phyloP scores from a whole-genome alignment of 202 grass and related monocot species.

The Digitaria exilis region DNA sequence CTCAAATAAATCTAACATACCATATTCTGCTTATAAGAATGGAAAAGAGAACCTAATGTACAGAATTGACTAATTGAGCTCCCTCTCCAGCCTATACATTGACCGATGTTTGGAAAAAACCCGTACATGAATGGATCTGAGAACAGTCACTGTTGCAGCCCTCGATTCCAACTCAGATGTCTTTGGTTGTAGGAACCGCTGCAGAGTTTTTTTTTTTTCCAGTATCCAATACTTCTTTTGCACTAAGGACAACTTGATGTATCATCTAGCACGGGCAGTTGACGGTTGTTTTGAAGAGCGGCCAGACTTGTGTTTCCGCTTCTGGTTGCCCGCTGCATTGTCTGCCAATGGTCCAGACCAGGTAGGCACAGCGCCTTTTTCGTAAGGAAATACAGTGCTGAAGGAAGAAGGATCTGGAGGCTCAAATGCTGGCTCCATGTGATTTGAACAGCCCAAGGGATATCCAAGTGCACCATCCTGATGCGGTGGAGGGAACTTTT shows the following conservation, averaged over 20 bases:
- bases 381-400: slow-evolving; percentile 73
- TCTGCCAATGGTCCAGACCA: slow-evolving; percentile 86
- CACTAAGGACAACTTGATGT: slow-evolving; percentile 39
- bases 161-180: slow-evolving; percentile 34
- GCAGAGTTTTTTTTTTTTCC: not conserved
- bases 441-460: slow-evolving; percentile 83
- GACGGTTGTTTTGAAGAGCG: slow-evolving; percentile 77
- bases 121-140: slow-evolving; percentile 61
- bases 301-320: slow-evolving; percentile 73
- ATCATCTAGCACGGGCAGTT: slow-evolving; percentile 67
- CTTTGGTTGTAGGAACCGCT: slow-evolving; percentile 25
- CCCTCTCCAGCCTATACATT: slow-evolving; percentile 67
- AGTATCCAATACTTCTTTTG: slow-evolving; percentile 39
- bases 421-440: slow-evolving; percentile 75
- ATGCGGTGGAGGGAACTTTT: slow-evolving; percentile 91
- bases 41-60: slow-evolving; percentile 69
- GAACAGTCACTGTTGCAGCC: slow-evolving; percentile 41
- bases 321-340: slow-evolving; percentile 56
- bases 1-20: slow-evolving; percentile 51
- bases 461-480: slow-evolving; percentile 78
- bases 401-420: slow-evolving; percentile 77
- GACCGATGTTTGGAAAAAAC: slow-evolving; percentile 53
- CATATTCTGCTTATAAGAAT: slow-evolving; percentile 57
- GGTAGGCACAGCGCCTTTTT: slow-evolving; percentile 65
- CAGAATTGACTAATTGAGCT: slow-evolving; percentile 73